These are phyloP conservation scores for Corchorus capsularis DNA, from an alignment of 345 rosid species.

Conservation along the genomic window DNA sequence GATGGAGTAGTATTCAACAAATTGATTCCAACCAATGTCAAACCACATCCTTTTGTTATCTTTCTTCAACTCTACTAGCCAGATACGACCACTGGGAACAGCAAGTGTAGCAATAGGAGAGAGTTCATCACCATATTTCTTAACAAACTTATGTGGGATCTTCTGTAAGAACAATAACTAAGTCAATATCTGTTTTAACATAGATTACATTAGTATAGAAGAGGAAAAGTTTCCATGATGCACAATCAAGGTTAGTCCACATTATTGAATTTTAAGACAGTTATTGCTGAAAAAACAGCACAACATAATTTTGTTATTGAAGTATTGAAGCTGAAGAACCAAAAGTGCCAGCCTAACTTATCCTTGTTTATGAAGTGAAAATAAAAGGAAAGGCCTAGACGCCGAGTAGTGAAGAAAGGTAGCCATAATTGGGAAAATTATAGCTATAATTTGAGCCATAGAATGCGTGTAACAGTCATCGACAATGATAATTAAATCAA, in stretches of 20 bases:
- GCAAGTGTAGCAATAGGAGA: constrained; percentile 28
- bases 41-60: constrained; percentile 34
- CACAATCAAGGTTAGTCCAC: neutral
- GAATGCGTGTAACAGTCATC: neutral
- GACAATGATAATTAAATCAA: neutral
- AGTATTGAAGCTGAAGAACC: constrained; percentile 2
- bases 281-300: neutral
- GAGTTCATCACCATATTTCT: constrained; percentile 41
- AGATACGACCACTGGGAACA: constrained; percentile 35
- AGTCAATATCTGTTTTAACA: neutral
- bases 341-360: neutral
- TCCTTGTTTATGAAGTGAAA: neutral
- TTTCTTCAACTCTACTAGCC: constrained; percentile 34
- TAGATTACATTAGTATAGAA: neutral
- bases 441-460: neutral
- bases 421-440: neutral
- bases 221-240: neutral
- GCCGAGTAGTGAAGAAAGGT: neutral
- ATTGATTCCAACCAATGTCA: constrained; percentile 41
- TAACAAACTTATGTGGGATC: constrained; percentile 39
- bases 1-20: constrained; percentile 31
- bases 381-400: neutral
- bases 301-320: neutral
- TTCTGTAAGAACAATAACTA: constrained; percentile 30
- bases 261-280: neutral